Evolutionary conservation across 192 early-diverging fungal genomes (phyloP).

Genomic region (Blastocladiella britannica): DNA sequence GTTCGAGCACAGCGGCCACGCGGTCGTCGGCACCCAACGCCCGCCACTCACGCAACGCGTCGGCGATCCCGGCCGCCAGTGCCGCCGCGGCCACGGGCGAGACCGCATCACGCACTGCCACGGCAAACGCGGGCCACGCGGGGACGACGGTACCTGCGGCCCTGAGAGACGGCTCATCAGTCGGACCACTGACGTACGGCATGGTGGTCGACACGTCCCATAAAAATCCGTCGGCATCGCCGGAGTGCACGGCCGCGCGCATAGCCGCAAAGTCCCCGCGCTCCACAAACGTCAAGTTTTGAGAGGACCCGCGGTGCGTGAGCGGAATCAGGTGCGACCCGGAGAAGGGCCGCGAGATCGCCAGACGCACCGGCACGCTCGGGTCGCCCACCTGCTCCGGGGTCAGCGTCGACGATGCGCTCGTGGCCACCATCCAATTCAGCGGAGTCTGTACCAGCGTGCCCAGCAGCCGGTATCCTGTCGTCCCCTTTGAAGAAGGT

Average conservation of each 20-base stretch:
- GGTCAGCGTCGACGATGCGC: neutral
- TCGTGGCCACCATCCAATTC: slow-evolving; percentile 1
- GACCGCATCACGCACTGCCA: neutral
- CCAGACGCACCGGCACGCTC: too few species aligned
- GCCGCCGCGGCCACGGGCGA: neutral
- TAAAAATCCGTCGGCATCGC: neutral
- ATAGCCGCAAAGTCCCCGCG: neutral
- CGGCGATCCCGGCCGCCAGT: neutral
- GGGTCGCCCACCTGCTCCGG: neutral
- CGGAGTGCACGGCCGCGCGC: neutral
- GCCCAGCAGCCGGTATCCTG: slow-evolving; percentile 1
- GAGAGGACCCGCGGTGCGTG: neutral
- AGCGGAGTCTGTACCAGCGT: slow-evolving; percentile 2
- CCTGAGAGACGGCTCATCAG: neutral
- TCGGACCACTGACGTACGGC: too few species aligned
- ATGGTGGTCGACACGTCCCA: neutral
- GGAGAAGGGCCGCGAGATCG: neutral
- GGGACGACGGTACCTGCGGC: neutral
- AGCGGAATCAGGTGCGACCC: neutral
- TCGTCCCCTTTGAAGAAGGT: neutral
- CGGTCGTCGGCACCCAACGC: neutral
- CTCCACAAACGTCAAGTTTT: neutral
- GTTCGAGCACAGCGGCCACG: neutral
- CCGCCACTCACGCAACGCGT: neutral
- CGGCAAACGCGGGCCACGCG: neutral